Conservation (phyloP, 345 rosid species). For the Linum usitatissimum region DNA sequence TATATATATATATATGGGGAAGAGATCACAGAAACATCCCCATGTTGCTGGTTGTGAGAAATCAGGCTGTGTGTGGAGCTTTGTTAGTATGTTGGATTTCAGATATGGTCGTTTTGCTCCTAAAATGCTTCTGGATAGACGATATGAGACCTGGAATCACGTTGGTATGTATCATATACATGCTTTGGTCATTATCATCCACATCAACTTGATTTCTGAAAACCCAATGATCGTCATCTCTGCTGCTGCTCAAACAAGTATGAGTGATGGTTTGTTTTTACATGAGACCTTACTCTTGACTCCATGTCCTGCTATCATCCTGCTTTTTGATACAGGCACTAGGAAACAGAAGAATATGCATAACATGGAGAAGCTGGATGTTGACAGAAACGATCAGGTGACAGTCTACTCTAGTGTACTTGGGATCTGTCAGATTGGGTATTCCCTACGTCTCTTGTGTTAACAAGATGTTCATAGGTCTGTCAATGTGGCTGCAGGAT, state of each 20-base stretch:
- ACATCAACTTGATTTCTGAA: no score
- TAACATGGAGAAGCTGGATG: no score
- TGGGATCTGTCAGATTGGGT: neutral
- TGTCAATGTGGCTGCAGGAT: neutral
- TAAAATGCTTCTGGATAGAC: conserved; percentile 56
- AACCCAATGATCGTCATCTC: no score
- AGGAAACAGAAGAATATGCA: no score
- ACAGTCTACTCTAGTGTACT: neutral
- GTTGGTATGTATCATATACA: conserved; percentile 30
- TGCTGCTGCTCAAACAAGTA: no score
- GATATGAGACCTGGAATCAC: conserved; percentile 32
- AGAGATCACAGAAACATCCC: conserved; percentile 36
- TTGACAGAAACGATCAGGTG: no score
- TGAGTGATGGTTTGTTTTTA: no score
- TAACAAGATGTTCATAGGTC: neutral
- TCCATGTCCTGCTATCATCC: no score
- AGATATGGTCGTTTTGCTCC: conserved; percentile 56
- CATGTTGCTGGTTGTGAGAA: conserved; percentile 34
- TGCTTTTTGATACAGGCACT: no score
- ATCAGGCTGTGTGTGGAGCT: conserved; percentile 76
- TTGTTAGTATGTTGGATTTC: conserved; percentile 70
- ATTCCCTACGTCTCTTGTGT: neutral
- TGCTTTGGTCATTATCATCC: neutral
- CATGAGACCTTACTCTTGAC: no score
- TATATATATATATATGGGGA: conserved; percentile 41